Base-by-base conservation (phyloP, 371 early-diverging fungal genomes). In the Syncephalis fuscata region DNA sequence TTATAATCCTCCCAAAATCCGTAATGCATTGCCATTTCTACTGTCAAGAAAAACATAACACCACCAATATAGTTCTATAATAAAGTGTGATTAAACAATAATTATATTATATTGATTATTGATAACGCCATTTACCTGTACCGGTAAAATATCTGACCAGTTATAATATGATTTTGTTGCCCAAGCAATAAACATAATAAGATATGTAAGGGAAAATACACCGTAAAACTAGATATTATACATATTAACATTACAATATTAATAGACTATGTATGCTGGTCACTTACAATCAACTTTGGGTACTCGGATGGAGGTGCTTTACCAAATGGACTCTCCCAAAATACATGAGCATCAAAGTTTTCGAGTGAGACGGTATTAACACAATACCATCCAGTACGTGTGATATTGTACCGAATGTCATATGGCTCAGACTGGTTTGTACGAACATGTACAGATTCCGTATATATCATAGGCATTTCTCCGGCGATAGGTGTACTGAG, bases 1-100 rank as follows among this genome's bases (percentile, higher is more conserved):
- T 86, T 86, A 56, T 73, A 86, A 48, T 85, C 64, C 50, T 76
- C 78, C 78, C 82, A 84, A 61, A 74, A 87, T 16, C 83, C 83
- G 70, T 80, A 89, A 60, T 88, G 86, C 58, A 87, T 72, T 2
- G 84, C 86, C 87, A 88, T 90, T 56, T 90, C 92, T 3, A 86
- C 63, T 46, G 85, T 76, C 53, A 92, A 62, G 57, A 87, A 88
- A 22, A 85, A 70, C 32, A 89, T 81, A 17, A 86, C 80, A 3
- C 76, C 82, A 0, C 84, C 75, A 11, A 92, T 75, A 58, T 84
- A 88, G 62, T 88, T 82, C 68, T 88, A 39, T 17, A n/a, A n/a
- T n/a, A 7, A 17, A 38, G 27, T 41, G 26, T 11, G 7, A 14
- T 16, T 26, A 23, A 32, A 49, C 19, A 42, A 16, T 1, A 26